A percentile compares a stretch with the other conserved stretches of the same genome.
These are phyloP conservation scores for Posidonia oceanica DNA, from an alignment of 116 monocot genomes.

Conservation along the genomic window DNA sequence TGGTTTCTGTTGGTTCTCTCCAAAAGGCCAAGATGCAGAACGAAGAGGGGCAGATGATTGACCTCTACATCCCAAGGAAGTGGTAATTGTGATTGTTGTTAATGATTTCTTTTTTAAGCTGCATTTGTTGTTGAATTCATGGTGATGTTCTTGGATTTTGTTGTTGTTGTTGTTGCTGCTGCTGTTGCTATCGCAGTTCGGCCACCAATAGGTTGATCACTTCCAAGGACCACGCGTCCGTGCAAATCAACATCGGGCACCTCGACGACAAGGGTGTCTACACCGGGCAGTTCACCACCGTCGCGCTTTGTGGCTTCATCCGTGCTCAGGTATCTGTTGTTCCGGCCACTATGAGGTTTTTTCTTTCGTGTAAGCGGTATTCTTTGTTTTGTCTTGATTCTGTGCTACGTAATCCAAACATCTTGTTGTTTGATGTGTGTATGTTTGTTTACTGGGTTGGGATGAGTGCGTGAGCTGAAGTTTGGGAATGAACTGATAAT, in stretches of 20 bases:
- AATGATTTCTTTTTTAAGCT: not conserved
- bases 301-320: conserved; percentile 41
- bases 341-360: too few species aligned
- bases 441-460: too few species aligned
- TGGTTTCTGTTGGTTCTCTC: not conserved
- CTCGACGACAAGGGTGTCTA: conserved; percentile 34
- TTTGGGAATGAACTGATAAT: too few species aligned
- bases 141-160: too few species aligned
- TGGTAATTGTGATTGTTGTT: conserved; percentile 10
- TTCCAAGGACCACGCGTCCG: conserved; percentile 45
- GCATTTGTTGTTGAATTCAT: not conserved
- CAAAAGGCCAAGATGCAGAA: not conserved
- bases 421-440: too few species aligned
- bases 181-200: conserved; percentile 14
- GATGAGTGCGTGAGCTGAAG: too few species aligned
- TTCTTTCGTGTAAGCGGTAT: too few species aligned
- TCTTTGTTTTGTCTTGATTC: too few species aligned
- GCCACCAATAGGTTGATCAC: conserved; percentile 47
- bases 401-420: too few species aligned
- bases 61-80: conserved; percentile 41
- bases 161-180: not conserved
- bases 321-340: conserved; percentile 28
- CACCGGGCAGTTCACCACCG: conserved; percentile 30
- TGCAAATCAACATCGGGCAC: conserved; percentile 41
- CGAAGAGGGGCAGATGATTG: conserved; percentile 22